Evolutionary conservation across 345 rosid species (phyloP).

Genomic region (Lagerstroemia speciosa): DNA sequence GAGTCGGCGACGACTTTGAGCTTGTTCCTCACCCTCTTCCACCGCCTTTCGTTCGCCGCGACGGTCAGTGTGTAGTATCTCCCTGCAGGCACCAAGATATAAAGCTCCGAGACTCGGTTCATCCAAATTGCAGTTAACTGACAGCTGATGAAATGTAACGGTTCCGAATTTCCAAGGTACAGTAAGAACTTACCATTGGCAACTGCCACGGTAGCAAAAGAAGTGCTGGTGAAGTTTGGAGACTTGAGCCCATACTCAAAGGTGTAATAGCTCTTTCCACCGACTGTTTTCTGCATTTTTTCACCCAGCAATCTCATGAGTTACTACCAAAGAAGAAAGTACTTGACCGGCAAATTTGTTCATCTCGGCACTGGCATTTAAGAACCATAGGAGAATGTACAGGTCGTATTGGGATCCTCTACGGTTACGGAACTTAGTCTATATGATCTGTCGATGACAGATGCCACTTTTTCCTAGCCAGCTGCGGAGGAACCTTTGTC

Average conservation of each 20-base stretch:
- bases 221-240: constrained; percentile 50
- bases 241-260: constrained; percentile 70
- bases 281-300: constrained; percentile 46
- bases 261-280: constrained; percentile 70
- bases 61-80: constrained; percentile 69
- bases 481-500: neutral
- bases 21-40: constrained; percentile 52
- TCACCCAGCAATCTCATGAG: neutral
- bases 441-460: neutral
- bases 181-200: constrained; percentile 41
- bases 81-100: constrained; percentile 23
- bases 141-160: neutral
- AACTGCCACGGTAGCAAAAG: constrained; percentile 70
- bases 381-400: neutral
- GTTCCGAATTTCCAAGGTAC: neutral
- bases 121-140: neutral
- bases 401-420: too few species aligned
- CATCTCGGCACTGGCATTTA: neutral
- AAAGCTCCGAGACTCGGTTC: neutral
- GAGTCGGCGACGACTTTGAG: constrained; percentile 78
- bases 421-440: too few species aligned
- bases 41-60: constrained; percentile 65
- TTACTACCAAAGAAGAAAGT: too few species aligned
- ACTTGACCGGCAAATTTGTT: neutral
- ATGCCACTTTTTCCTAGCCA: too few species aligned